Evolutionary conservation across 768 basidiomycete species (phyloP).

Genomic region (Filobasidium floriforme): DNA sequence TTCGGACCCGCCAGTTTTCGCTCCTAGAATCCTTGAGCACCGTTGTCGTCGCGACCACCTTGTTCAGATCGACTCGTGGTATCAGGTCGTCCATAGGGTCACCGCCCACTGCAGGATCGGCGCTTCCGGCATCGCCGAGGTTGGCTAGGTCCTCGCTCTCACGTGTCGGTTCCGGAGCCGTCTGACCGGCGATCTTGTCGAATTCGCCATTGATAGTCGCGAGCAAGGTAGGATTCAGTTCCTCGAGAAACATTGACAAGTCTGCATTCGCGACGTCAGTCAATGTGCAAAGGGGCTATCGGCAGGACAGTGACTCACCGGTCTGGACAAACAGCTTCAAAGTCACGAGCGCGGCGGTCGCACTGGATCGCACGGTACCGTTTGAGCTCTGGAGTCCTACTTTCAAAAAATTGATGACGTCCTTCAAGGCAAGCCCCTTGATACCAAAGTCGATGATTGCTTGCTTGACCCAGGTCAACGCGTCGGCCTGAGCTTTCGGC

Average conservation of each 20-base stretch:
- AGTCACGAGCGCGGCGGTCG: conserved; percentile 85
- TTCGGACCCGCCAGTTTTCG: conserved; percentile 93
- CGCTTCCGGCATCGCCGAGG: conserved; percentile 48
- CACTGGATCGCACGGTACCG: conserved; percentile 82
- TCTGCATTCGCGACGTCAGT: conserved; percentile 48
- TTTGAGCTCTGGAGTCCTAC: conserved; percentile 81
- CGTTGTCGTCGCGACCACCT: conserved; percentile 70
- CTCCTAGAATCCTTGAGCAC: conserved; percentile 77
- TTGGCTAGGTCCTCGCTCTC: conserved; percentile 61
- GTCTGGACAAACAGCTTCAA: conserved; percentile 84
- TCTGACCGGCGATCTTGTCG: conserved; percentile 74
- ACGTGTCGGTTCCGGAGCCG: conserved; percentile 69
- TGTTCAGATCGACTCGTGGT: conserved; percentile 87
- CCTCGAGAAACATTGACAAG: conserved; percentile 84
- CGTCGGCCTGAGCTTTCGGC: conserved; percentile 90
- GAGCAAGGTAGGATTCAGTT: conserved; percentile 86
- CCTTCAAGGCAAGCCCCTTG: conserved; percentile 69
- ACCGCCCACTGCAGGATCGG: conserved; percentile 47
- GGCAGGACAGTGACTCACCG: conserved; percentile 51
- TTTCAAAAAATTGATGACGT: conserved; percentile 86
- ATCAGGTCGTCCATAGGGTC: conserved; percentile 91
- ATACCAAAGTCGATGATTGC: conserved; percentile 86
- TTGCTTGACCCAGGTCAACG: conserved; percentile 76
- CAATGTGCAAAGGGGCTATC: conserved; percentile 26
- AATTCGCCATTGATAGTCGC: conserved; percentile 86